Conservation (phyloP, 108 stramenopile species). For the Bacterosira constricta region DNA sequence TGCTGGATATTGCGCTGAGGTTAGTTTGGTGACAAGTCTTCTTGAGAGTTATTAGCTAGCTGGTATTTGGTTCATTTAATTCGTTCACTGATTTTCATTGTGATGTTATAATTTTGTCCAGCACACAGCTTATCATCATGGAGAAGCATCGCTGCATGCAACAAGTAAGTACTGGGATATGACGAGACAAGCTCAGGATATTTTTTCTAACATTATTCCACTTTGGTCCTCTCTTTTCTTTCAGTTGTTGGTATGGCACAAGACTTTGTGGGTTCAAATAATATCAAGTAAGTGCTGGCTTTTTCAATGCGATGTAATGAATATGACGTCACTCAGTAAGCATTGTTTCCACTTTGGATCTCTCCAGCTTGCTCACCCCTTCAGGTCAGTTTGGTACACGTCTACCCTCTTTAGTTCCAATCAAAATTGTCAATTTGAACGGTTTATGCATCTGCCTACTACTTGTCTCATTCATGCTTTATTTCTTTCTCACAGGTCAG, state of each 20-base stretch:
- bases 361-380: constrained; percentile 61
- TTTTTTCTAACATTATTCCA: neutral
- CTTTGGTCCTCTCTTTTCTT: constrained; percentile 8
- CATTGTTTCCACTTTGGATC: neutral
- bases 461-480: no score
- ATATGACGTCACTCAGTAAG: no score
- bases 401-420: no score
- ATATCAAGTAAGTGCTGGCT: constrained; percentile 74
- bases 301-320: no score
- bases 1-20: constrained; percentile 90
- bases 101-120: no score
- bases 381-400: constrained; percentile 94
- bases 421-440: no score
- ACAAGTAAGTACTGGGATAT: constrained; percentile 67
- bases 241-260: constrained; percentile 95
- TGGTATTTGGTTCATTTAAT: no score
- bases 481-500: no score
- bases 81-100: no score
- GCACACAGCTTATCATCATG: constrained; percentile 96
- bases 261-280: constrained; percentile 94
- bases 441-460: no score
- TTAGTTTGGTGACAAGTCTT: no score
- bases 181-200: neutral
- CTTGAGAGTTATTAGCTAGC: no score
- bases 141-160: constrained; percentile 89